phyloP scores from a whole-genome alignment of 2,329 filamentous ascomycete species.

The Calycina herbarum region DNA sequence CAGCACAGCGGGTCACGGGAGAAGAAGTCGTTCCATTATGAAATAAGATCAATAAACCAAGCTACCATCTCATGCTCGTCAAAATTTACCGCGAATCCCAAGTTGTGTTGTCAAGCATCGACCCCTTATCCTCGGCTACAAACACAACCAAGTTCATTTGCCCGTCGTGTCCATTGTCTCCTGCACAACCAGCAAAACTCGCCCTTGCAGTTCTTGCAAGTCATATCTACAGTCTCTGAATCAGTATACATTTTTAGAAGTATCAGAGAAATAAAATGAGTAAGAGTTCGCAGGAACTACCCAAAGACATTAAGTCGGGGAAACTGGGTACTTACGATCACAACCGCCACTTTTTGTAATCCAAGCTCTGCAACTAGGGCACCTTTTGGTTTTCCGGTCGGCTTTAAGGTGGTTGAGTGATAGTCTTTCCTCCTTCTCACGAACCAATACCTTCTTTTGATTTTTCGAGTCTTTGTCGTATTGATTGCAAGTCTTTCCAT shows the following conservation, averaged over 20 bases:
- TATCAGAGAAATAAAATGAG: neutral
- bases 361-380: neutral
- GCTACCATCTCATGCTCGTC: no score
- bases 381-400: neutral
- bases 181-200: neutral
- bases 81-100: no score
- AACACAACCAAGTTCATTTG: no score
- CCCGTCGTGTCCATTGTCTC: no score
- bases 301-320: neutral
- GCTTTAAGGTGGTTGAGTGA: neutral
- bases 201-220: neutral
- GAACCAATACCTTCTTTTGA: neutral
- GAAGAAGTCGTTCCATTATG: no score
- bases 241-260: neutral
- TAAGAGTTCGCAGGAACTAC: neutral
- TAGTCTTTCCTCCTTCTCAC: neutral
- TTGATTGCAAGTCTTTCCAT: neutral
- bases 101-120: no score
- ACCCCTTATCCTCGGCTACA: no score
- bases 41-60: no score
- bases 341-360: neutral
- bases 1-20: no score
- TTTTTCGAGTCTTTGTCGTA: neutral
- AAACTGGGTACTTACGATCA: neutral
- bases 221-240: neutral